Percentiles rank a stretch among this genome's conserved stretches.
These are phyloP conservation scores for Claviceps citrina DNA, from an alignment of 2,329 filamentous ascomycete species.

Conservation along the genomic window DNA sequence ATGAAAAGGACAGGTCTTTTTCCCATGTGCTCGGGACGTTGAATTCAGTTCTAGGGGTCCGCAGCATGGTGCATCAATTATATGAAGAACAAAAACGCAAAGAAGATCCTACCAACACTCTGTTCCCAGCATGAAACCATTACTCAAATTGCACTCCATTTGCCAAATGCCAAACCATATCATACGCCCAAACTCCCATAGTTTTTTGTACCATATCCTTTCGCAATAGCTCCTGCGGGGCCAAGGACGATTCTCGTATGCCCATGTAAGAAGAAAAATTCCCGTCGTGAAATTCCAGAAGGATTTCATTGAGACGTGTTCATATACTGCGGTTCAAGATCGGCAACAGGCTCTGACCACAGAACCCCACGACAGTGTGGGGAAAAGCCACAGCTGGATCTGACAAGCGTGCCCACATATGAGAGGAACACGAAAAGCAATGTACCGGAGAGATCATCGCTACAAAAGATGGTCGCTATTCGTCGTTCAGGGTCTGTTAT, in stretches of 20 bases:
- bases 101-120: too few relatives aligned
- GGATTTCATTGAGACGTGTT: too few relatives aligned
- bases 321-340: too few relatives aligned
- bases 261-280: background rate
- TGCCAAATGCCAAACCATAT: background rate
- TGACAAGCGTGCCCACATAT: background rate
- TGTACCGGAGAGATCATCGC: too few relatives aligned
- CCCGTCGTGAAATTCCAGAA: too few relatives aligned
- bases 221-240: background rate
- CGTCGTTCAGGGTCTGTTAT: background rate
- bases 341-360: too few relatives aligned
- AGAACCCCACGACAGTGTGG: background rate
- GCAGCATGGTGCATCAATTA: background rate
- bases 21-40: too few relatives aligned
- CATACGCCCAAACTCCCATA: background rate
- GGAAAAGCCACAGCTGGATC: background rate
- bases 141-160: background rate
- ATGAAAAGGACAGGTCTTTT: too few relatives aligned
- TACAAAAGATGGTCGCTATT: background rate
- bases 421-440: too few relatives aligned
- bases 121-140: background rate
- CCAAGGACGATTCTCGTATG: too few relatives aligned
- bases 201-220: background rate
- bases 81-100: background rate
- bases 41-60: background rate